These are phyloP conservation scores for Linum usitatissimum DNA, from an alignment of 345 rosid genomes.

Conservation along the genomic window DNA sequence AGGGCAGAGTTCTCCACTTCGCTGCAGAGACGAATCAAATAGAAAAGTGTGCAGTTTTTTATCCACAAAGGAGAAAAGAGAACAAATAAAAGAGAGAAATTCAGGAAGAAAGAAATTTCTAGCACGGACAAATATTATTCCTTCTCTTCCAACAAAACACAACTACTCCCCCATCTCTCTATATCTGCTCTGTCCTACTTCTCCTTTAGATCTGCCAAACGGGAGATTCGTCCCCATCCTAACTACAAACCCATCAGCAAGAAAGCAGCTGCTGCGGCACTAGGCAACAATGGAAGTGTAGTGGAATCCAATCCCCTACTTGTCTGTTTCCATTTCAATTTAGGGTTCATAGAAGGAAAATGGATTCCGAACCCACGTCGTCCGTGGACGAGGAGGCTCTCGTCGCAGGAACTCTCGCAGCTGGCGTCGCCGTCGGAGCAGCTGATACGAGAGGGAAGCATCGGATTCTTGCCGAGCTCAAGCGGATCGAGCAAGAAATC, in stretches of 20 bases:
- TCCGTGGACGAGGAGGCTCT: not conserved
- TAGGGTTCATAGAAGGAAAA: not conserved
- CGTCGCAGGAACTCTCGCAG: not conserved
- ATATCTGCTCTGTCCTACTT: no score
- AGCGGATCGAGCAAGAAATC: conserved; percentile 5
- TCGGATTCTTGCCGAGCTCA: conserved; percentile 4
- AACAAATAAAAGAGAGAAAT: no score
- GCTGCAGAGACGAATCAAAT: no score
- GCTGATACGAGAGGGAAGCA: conserved; percentile 48
- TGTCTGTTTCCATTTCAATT: not conserved
- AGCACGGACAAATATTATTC: no score
- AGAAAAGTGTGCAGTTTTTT: no score
- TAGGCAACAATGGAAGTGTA: not conserved
- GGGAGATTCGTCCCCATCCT: no score
- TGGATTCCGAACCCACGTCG: not conserved
- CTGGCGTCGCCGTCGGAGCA: not conserved
- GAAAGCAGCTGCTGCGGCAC: not conserved
- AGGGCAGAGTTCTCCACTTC: no score
- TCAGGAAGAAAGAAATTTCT: no score
- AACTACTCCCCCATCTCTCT: no score
- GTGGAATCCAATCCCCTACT: not conserved
- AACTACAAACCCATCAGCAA: not conserved
- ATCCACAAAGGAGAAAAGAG: no score
- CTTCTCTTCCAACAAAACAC: no score
- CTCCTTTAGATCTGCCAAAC: no score